Conservation (phyloP, 2,329 filamentous ascomycete genomes). For the Ceratocystis papillata region DNA sequence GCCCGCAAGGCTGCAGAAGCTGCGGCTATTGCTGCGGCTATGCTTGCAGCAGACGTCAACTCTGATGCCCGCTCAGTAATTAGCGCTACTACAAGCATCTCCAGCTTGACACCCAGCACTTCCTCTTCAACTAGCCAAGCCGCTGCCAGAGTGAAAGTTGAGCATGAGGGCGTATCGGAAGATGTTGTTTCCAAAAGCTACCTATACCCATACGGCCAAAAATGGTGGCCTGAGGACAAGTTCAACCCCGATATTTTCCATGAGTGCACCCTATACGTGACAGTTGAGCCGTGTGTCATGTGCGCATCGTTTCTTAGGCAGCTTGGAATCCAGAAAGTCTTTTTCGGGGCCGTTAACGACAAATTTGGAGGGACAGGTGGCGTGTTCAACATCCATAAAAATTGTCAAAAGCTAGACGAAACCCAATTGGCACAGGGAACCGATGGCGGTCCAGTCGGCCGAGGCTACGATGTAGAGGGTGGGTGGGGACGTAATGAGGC, state of each 20-base stretch:
- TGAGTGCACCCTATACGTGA: slow-evolving; percentile 78
- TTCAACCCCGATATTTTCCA: slow-evolving; percentile 32
- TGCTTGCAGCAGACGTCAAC: slow-evolving; percentile 18
- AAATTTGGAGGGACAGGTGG: slow-evolving; percentile 94
- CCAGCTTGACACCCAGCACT: slow-evolving; percentile 20
- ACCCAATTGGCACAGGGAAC: slow-evolving; percentile 29
- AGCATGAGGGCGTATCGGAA: slow-evolving; percentile 30
- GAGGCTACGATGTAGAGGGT: slow-evolving; percentile 69
- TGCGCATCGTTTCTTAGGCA: slow-evolving; percentile 88
- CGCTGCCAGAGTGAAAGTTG: slow-evolving; percentile 22
- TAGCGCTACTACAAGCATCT: slow-evolving; percentile 18
- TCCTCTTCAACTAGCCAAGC: slow-evolving; percentile 21
- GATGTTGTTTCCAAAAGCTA: slow-evolving; percentile 46
- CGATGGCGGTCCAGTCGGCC: slow-evolving; percentile 61
- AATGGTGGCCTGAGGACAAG: slow-evolving; percentile 29
- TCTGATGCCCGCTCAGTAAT: slow-evolving; percentile 20
- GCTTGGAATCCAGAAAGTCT: slow-evolving; percentile 76
- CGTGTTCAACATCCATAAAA: slow-evolving; percentile 68
- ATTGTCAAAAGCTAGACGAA: slow-evolving; percentile 23
- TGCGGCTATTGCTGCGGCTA: slow-evolving; percentile 34
- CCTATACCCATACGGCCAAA: slow-evolving; percentile 52
- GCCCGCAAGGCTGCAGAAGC: slow-evolving; percentile 28
- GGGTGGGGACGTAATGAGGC: slow-evolving; percentile 86
- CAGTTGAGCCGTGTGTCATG: slow-evolving; percentile 98
- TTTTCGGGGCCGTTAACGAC: slow-evolving; percentile 92